These are phyloP conservation scores for Nakaseomyces uthaithaninus DNA, from an alignment of 1,139 yeast species.

Conservation along the genomic window DNA sequence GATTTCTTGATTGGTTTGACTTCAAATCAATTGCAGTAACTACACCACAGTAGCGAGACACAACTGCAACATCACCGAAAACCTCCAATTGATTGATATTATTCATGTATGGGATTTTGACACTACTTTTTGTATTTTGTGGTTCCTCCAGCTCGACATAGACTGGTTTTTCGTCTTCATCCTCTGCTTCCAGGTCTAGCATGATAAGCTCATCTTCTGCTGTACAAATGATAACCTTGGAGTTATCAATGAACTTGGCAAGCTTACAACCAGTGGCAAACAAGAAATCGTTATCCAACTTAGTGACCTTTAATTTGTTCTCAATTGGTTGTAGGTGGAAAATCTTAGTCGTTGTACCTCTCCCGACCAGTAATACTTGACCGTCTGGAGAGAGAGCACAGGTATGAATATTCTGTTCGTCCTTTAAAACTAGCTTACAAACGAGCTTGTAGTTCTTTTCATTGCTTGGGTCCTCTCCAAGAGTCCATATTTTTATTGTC, in stretches of 20 bases:
- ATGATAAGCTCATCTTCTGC: slow-evolving; percentile 57
- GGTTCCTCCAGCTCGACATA: slow-evolving; percentile 35
- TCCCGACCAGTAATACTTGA: slow-evolving; percentile 59
- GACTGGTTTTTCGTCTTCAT: slow-evolving; percentile 36
- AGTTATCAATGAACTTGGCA: slow-evolving; percentile 39
- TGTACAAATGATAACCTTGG: slow-evolving; percentile 50
- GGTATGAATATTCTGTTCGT: slow-evolving; percentile 71
- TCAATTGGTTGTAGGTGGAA: slow-evolving; percentile 45
- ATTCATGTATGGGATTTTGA: slow-evolving; percentile 34
- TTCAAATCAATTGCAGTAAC: slow-evolving; percentile 46
- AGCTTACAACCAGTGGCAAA: slow-evolving; percentile 48
- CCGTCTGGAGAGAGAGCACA: slow-evolving; percentile 66
- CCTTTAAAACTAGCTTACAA: slow-evolving; percentile 57
- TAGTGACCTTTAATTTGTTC: slow-evolving; percentile 42
- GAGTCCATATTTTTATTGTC: slow-evolving; percentile 70
- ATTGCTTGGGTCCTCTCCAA: slow-evolving; percentile 31
- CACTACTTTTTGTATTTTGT: slow-evolving; percentile 27
- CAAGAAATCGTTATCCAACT: slow-evolving; percentile 42
- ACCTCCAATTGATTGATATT: slow-evolving; percentile 47
- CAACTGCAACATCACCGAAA: slow-evolving; percentile 40
- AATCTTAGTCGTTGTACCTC: slow-evolving; percentile 59
- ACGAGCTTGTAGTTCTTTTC: slow-evolving; percentile 39
- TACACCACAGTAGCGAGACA: slow-evolving; percentile 58
- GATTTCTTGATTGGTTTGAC: slow-evolving; percentile 22
- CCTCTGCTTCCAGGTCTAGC: slow-evolving; percentile 40